Base-by-base conservation (phyloP, 371 early-diverging fungal genomes). In the Mucor irregularis region DNA sequence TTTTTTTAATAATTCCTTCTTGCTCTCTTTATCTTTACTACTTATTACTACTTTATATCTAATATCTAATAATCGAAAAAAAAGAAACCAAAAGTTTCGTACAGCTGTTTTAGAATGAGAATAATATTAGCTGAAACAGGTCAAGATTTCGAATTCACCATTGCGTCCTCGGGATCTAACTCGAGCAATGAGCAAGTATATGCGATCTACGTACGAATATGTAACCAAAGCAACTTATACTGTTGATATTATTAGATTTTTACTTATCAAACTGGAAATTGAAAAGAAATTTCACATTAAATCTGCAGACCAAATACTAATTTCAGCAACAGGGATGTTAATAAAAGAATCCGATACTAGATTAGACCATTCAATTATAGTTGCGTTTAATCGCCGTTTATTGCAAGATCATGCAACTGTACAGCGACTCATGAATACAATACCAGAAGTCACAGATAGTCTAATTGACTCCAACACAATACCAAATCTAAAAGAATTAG, bases 361-460 rank as follows among this genome's bases (percentile, higher is more conserved):
- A 17, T 14, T 39, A 34, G 21, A 30, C 3, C 9, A 53, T 43
- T 10, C 31, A 13, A 35, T 21, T 9, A 24, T 64, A 7, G 54
- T 64, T 3, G 1, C 59, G 13, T 64, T 64, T 39, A 59, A 64
- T 29, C 64, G 64, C 26, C 59, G 60, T 40, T 30, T 48, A 40
- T 22, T 64, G 49, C 54, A 59, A 26, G 25, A 56, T 34, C 43
- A 49, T 29, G 5, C 45, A 25, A 19, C n/a, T 25, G 19, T 48
- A 31, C 31, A 42, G 19, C 42, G 13, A 42, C 13, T 42, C 11
- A 14, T 21, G 21, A 11, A 14, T 7, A 9, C 42, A 0, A 42
- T 42, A 42, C 16, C 16, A 42, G 3, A 19, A 13, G 17, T 25
- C 2, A 10, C 22, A 42, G 8, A 42, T 4, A 42, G 35, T 11